Conservation (phyloP, 495 filamentous ascomycete species). For the Wilcoxina mikolae region DNA sequence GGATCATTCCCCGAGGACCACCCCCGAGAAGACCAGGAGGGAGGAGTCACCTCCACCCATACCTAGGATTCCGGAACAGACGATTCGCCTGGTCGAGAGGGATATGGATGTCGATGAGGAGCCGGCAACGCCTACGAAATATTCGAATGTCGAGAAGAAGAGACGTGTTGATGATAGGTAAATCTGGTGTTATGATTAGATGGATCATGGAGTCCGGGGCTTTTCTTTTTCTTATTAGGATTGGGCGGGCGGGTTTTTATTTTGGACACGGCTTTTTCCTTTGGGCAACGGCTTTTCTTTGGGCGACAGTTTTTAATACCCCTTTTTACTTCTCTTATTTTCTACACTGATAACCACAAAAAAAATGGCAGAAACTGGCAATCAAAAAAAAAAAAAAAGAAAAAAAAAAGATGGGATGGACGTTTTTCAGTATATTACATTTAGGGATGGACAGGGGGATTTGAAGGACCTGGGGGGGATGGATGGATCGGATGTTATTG, state of each 20-base stretch:
- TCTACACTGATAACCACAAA: too few species aligned
- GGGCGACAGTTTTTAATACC: neutral
- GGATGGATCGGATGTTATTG: neutral
- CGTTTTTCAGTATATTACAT: neutral
- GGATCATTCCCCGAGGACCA: conserved; percentile 19
- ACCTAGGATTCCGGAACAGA: conserved; percentile 21
- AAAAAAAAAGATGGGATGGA: neutral
- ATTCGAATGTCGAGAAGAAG: neutral
- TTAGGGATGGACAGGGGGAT: neutral
- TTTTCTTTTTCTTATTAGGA: neutral
- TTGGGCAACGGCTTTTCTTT: too few species aligned
- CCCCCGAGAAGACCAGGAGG: conserved; percentile 18
- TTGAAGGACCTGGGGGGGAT: too few species aligned
- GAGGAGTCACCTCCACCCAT: neutral
- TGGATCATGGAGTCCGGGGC: too few species aligned
- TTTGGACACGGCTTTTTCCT: neutral
- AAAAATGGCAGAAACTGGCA: too few species aligned
- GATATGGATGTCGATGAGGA: conserved; percentile 4
- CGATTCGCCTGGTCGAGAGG: conserved; percentile 18
- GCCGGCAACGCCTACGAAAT: neutral
- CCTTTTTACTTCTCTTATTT: neutral
- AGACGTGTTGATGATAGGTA: conserved; percentile 1
- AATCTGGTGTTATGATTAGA: neutral
- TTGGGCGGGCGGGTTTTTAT: neutral
- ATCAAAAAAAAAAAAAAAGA: neutral